Evolutionary conservation across 2,329 filamentous ascomycete species (phyloP), one percentile per base, ranked within the genome.

Genomic region (Anisogramma anomala): DNA sequence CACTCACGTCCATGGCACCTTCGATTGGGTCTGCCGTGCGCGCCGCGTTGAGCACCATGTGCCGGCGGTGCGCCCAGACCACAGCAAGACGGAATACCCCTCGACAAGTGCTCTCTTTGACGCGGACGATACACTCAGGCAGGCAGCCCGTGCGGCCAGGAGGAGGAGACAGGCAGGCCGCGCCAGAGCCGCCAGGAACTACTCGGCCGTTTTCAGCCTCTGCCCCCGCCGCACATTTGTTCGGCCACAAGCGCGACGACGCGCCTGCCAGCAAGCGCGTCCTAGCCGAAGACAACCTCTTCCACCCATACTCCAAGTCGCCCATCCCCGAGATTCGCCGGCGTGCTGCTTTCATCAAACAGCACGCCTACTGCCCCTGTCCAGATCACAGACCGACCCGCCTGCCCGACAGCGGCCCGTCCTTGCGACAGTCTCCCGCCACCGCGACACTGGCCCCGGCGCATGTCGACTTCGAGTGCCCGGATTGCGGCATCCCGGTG

Each of bases 291-390:
- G 78, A 93, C 63, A 82, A 95, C 58, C 79, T 98, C 42, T 98
- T 96, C 68, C 89, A 98, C 62, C 78, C 85, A 8, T 94, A 91
- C 60, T 84, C 85, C 26, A 72, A 81, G 49, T 98, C 91, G 11
- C 91, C 93, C 7, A 83, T 89, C 31, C 82, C 85, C 28, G 82
- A 84, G 47, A 95, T 98, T 49, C 79, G 89, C 52, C 77, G 79
- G 53, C 80, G 91, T 52, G 91, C 89, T 20, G 84, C 83, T 8
- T 93, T 85, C 55, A 96, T 96, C 64, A 84, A 81, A 58, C 83
- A 93, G 55, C 86, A 95, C 67, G 89, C 89, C 11, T 84, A 86
- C 61, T 98, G 91, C 56, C 85, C 91, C 19, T 91, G 98, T 55
- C 85, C 86, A 5, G 78, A 83, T 41, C 91, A 98, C 60, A 78